Evolutionary conservation across 345 rosid genomes (phyloP).

Genomic region (Ceriops tagal): DNA sequence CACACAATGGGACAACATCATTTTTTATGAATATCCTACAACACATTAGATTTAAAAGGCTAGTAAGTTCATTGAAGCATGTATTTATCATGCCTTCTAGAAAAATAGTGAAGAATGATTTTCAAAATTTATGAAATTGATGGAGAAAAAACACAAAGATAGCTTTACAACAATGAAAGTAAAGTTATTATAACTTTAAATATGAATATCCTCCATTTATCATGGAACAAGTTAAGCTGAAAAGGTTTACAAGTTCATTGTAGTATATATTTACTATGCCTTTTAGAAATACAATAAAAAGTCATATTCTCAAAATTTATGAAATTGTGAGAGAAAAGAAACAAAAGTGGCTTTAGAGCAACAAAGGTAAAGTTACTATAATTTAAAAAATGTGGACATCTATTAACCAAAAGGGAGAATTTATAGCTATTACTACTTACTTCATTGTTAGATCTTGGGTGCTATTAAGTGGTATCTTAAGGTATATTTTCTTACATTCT

Average conservation of each 20-base stretch:
- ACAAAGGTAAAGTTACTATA: background rate
- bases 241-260: background rate
- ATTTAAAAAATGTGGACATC: slow-evolving; percentile 6
- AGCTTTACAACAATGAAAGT: background rate
- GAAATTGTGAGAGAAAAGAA: background rate
- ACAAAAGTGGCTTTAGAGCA: background rate
- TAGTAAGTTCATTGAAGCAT: background rate
- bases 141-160: background rate
- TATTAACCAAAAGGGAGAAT: slow-evolving; percentile 1
- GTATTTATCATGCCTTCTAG: background rate
- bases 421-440: background rate
- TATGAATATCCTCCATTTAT: too few relatives aligned
- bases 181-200: background rate
- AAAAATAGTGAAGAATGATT: slow-evolving; percentile 10
- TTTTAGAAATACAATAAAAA: slow-evolving; percentile 3
- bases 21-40: too few relatives aligned
- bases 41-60: background rate
- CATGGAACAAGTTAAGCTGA: too few relatives aligned
- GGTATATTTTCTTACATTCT: background rate
- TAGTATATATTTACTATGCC: slow-evolving; percentile 2
- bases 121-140: background rate
- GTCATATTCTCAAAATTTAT: slow-evolving; percentile 8
- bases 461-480: background rate
- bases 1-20: too few relatives aligned
- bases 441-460: slow-evolving; percentile 6